Evolutionary conservation across 2,329 filamentous ascomycete species (phyloP), one percentile per base, ranked within the genome.

Genomic region (Aspergillus tamarii): DNA sequence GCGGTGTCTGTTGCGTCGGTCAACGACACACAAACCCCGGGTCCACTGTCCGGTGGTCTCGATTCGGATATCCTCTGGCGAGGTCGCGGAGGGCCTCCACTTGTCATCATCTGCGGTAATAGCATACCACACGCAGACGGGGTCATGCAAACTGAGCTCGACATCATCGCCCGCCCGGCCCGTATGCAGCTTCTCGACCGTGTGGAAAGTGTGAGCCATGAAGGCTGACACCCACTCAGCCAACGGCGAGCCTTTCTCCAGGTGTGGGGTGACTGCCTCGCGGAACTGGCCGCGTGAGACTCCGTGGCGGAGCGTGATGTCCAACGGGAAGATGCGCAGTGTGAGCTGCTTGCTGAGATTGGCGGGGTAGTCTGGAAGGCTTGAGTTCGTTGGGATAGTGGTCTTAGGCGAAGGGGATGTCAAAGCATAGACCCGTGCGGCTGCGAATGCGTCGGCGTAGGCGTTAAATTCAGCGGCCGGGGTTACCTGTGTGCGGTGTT

Each of bases 11-110:
- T 78, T 80, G 63, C 95, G 85, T 41, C 88, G 84, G 82, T 99
- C 95, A 46, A 93, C 83, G 36, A 98, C 85, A 73, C 93, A 94
- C 89, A 95, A 94, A 1, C 95, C 94, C 62, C 92, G 85, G 53
- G 94, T 96, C 95, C 95, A 99, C 81, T 98, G 95, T 1, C 94
- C 95, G 2, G 87, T 82, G 0, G 93, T 96, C 80, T 99, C 95
- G 46, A 99, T 84, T 23, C 95, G 86, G 61, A 99, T 90, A 76
- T 99, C 95, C 77, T 96, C 91, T 0, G 83, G 87, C 62, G 76
- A 80, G 46, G 84, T 82, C 16, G 81, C 77, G 1, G 85, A 83
- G 19, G 85, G 65, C 61, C 69, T 73, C 80, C 80, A 82, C 8
- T 64, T 61, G 16, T 70, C 62, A 62, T 77, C 74, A 23, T 78